These are phyloP conservation scores for Trichoderma breve DNA, from an alignment of 2,329 filamentous ascomycete species.

Conservation along the genomic window DNA sequence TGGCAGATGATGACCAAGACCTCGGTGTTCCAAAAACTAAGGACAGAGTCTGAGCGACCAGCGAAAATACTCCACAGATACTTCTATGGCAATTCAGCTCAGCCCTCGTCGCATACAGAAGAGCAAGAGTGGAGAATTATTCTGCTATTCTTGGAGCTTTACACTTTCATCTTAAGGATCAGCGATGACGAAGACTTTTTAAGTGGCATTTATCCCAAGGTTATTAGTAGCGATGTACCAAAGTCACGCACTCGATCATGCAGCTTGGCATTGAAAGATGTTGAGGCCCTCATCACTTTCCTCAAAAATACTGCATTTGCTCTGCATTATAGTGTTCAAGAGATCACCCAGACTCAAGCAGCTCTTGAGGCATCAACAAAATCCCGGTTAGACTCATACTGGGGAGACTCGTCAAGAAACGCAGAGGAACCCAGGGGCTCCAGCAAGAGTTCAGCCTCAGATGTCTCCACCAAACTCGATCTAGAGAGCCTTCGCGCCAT, in stretches of 20 bases:
- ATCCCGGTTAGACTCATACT: constrained; percentile 32
- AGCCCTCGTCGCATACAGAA: constrained; percentile 27
- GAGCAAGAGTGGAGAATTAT: constrained; percentile 79
- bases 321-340: constrained; percentile 77
- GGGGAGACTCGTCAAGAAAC: constrained; percentile 18
- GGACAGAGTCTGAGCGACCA: constrained; percentile 31
- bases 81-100: constrained; percentile 30
- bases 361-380: constrained; percentile 26
- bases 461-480: constrained; percentile 49
- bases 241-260: constrained; percentile 56
- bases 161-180: constrained; percentile 86
- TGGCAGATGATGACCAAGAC: constrained; percentile 64
- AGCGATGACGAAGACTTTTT: constrained; percentile 98
- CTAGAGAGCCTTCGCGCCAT: constrained; percentile 76
- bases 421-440: neutral
- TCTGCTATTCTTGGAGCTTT: constrained; percentile 88
- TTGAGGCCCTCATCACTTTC: constrained; percentile 75
- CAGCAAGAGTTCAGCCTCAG: neutral
- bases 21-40: constrained; percentile 36
- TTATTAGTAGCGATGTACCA: constrained; percentile 39
- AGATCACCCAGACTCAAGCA: constrained; percentile 43
- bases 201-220: constrained; percentile 48
- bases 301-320: constrained; percentile 89
- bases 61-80: constrained; percentile 34
- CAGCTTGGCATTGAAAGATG: constrained; percentile 67